phyloP scores from a whole-genome alignment of 164 flowering plant genomes.

The Taxillus chinensis region DNA sequence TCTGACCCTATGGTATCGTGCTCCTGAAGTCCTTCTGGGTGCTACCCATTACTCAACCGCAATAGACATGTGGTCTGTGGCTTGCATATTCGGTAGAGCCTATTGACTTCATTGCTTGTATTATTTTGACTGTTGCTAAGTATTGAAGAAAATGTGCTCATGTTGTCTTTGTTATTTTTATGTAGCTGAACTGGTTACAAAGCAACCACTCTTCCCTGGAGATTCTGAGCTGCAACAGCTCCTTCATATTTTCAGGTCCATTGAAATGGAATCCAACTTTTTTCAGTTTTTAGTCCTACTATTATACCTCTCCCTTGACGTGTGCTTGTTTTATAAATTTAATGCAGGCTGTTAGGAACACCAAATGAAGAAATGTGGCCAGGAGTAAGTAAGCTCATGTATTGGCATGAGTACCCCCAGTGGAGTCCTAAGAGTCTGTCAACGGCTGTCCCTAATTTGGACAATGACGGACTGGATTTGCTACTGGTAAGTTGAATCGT shows the following conservation, averaged over 20 bases:
- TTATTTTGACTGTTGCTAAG: neutral
- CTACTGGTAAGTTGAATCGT: constrained; percentile 40
- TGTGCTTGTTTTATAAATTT: neutral
- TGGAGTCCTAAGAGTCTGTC: constrained; percentile 62
- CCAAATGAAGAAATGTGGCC: constrained; percentile 88
- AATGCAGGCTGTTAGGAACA: constrained; percentile 67
- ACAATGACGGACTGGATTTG: constrained; percentile 53
- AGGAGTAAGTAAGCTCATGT: constrained; percentile 61
- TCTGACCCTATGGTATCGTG: constrained; percentile 69
- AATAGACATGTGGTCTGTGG: constrained; percentile 94
- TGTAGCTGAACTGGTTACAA: constrained; percentile 76
- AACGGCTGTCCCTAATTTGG: constrained; percentile 57
- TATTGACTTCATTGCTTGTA: neutral
- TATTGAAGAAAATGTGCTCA: neutral
- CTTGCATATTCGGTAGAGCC: constrained; percentile 74
- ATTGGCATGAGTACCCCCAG: constrained; percentile 93
- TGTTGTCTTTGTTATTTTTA: neutral
- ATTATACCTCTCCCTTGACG: neutral
- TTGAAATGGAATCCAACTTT: neutral
- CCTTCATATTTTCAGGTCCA: constrained; percentile 82
- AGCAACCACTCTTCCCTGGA: constrained; percentile 73
- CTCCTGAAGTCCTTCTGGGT: constrained; percentile 70
- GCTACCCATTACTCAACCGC: constrained; percentile 67
- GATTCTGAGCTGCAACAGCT: constrained; percentile 93
- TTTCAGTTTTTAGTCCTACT: neutral